Evolutionary conservation across 495 filamentous ascomycete genomes (phyloP).

Genomic region (Parachaetomium inaequale): DNA sequence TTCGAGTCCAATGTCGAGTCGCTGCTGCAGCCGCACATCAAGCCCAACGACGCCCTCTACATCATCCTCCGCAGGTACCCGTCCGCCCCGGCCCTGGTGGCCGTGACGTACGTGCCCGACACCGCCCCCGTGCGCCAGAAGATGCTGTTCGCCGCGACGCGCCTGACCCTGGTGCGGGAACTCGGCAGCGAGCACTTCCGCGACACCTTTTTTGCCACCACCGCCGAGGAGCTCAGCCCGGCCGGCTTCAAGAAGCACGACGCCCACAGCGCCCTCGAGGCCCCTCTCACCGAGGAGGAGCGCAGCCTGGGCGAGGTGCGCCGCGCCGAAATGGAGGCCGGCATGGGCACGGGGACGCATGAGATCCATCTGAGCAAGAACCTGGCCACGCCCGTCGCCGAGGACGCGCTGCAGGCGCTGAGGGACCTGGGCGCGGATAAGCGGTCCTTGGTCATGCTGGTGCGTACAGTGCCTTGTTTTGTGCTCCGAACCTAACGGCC

Average conservation of each 20-base stretch:
- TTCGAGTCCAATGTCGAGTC: conserved; percentile 57
- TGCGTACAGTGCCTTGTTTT: conserved; percentile 39
- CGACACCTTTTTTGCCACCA: conserved; percentile 72
- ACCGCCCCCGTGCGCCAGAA: conserved; percentile 88
- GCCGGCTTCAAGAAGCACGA: conserved; percentile 77
- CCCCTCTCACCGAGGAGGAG: conserved; percentile 88
- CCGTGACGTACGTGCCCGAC: conserved; percentile 87
- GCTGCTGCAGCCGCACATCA: conserved; percentile 59
- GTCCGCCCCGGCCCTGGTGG: conserved; percentile 56
- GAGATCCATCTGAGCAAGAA: conserved; percentile 57
- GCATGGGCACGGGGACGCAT: conserved; percentile 62
- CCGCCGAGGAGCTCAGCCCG: conserved; percentile 63
- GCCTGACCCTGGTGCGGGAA: conserved; percentile 78
- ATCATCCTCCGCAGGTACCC: conserved; percentile 72
- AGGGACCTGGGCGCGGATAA: conserved; percentile 51
- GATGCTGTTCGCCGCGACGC: conserved; percentile 90
- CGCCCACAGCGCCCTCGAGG: conserved; percentile 59
- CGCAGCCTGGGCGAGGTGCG: conserved; percentile 69
- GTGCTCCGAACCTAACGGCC: neutral
- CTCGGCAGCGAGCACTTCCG: conserved; percentile 85
- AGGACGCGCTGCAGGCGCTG: conserved; percentile 65
- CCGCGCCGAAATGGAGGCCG: conserved; percentile 74
- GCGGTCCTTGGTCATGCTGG: conserved; percentile 72
- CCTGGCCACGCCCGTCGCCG: conserved; percentile 63
- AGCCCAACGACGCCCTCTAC: conserved; percentile 73